A percentile compares a stretch with the other conserved stretches of the same genome.
These are phyloP conservation scores for Ophiobolus disseminans DNA, from an alignment of 2,329 filamentous ascomycete genomes.

Conservation along the genomic window DNA sequence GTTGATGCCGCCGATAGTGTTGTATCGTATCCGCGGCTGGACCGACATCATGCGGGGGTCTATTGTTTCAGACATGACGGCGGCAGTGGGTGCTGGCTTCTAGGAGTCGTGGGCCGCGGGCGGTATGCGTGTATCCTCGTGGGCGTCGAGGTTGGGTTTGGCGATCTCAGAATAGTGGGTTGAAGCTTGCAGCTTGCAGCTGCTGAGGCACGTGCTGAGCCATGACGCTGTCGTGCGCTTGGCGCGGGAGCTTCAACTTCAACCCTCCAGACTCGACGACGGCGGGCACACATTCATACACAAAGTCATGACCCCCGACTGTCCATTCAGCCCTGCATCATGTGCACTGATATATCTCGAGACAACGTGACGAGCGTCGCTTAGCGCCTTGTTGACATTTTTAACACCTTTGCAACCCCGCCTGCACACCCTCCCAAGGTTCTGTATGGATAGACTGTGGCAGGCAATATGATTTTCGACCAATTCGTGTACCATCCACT, in stretches of 20 bases:
- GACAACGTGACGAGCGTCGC: too few relatives aligned
- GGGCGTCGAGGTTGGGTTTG: slow-evolving; percentile 19
- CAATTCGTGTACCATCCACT: neutral
- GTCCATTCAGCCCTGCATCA: too few relatives aligned
- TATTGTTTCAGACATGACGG: slow-evolving; percentile 47
- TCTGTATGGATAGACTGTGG: neutral
- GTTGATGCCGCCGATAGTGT: slow-evolving; percentile 98
- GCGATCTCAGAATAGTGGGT: slow-evolving; percentile 26
- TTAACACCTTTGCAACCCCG: neutral
- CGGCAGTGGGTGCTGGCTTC: slow-evolving; percentile 29
- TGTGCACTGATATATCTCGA: too few relatives aligned
- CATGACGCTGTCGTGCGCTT: neutral
- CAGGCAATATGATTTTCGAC: neutral
- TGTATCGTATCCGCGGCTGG: slow-evolving; percentile 85
- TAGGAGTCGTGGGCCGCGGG: slow-evolving; percentile 20
- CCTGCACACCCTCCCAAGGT: neutral
- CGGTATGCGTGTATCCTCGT: slow-evolving; percentile 24
- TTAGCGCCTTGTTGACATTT: too few relatives aligned
- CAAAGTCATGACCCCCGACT: slow-evolving; percentile 1
- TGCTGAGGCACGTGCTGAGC: too few relatives aligned
- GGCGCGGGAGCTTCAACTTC: neutral
- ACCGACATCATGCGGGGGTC: slow-evolving; percentile 63
- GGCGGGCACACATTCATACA: too few relatives aligned
- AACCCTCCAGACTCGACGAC: too few relatives aligned
- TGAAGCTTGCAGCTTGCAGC: too few relatives aligned